Base-by-base conservation (phyloP, 768 basidiomycete genomes). In the Phlebiopsis flavidoalba region DNA sequence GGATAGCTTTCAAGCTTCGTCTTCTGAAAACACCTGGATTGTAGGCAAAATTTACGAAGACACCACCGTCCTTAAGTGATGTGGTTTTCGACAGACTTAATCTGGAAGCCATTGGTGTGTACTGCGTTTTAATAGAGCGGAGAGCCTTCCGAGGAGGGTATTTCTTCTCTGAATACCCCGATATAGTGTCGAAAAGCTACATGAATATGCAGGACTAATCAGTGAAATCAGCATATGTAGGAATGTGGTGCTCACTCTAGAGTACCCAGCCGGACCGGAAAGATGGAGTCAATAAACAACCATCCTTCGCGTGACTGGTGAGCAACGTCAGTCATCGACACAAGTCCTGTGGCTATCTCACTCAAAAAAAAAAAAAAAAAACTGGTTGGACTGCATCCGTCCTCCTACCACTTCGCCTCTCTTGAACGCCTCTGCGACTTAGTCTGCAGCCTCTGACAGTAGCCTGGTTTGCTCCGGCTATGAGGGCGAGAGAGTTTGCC, bases 51-150 rank as follows among this genome's bases (percentile, higher is more conserved):
- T 79, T 79, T 40, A 94, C 86, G 69, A 93, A 94, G 15, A 91
- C 86, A 5, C 94, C 94, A 2, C 93, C 93, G 62, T 95, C 93
- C 66, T 95, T 95, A n/a, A n/a, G 55, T 74, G 72, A 62, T 85
- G 79, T 7, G 86, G 85, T 56, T n/a, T n/a, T 91, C 79, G 5
- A 93, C 67, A 22, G 82, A 80, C 4, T 87, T 67, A n/a, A 92
- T 73, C 33, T 76, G 74, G 68, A 94, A 91, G 37, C 75, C 77
- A 64, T 85, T 82, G 0, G 78, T 67, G 33, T 80, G 79, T 45
- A 91, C 77, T 7, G 72, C 64, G 12, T 80, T n/a, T 76, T 8
- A 94, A 75, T 36, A 84, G 77, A 1, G 67, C 66, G 15, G 72
- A 67, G 19, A 95, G 72, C 31, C 69, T 61, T 3, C 72, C 74